Conservation (phyloP, 2,329 filamentous ascomycete species). For the Colletotrichum karsti region DNA sequence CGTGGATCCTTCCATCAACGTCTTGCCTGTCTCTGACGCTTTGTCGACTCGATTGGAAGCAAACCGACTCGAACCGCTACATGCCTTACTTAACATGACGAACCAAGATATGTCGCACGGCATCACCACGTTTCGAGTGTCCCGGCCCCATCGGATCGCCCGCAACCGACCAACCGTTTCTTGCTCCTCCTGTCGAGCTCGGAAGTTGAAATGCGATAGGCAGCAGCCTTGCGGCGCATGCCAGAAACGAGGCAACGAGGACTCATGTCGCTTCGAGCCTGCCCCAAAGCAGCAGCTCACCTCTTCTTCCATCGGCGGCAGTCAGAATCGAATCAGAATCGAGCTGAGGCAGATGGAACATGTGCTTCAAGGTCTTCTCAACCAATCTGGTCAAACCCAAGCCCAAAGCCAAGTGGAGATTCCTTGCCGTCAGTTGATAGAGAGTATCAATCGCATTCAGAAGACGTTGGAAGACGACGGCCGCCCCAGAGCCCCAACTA, state of each 20-base stretch:
- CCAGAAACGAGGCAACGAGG: background rate
- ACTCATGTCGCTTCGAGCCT: background rate
- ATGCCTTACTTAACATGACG: background rate
- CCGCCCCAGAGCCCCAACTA: background rate
- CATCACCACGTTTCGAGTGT: background rate
- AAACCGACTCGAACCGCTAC: background rate
- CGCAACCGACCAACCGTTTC: constrained; percentile 1
- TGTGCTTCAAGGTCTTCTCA: constrained; percentile 44
- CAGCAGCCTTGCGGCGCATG: background rate
- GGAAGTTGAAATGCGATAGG: background rate
- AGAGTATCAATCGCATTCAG: constrained; percentile 42
- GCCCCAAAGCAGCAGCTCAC: background rate
- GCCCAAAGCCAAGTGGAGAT: background rate
- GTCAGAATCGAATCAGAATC: constrained; percentile 42
- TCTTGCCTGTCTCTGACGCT: background rate
- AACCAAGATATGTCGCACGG: background rate
- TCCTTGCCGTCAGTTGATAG: background rate
- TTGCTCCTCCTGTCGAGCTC: constrained; percentile 1
- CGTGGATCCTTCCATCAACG: background rate
- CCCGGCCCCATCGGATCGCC: background rate
- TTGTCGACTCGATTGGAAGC: background rate
- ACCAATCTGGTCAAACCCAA: background rate
- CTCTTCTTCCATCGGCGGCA: background rate
- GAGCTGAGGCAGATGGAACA: constrained; percentile 48
- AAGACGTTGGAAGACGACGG: constrained; percentile 36